Percentiles rank a stretch among this genome's conserved stretches.
These are phyloP conservation scores for Penicillium sp. DNA, from an alignment of 2,329 filamentous ascomycete genomes.

Conservation along the genomic window DNA sequence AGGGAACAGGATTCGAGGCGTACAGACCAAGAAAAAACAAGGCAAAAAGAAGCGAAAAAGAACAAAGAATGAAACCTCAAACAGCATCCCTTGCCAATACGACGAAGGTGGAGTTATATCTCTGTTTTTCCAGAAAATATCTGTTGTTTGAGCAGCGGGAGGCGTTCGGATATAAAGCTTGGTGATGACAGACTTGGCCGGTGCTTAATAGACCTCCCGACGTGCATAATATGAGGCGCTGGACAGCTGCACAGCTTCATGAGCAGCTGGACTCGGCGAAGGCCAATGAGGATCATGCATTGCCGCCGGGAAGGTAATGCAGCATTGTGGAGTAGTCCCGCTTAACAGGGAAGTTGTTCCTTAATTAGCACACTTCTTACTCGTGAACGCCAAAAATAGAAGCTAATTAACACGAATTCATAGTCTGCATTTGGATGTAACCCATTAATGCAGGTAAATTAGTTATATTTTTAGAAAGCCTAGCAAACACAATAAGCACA, in stretches of 20 bases:
- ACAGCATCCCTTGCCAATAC: background rate
- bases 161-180: constrained; percentile 28
- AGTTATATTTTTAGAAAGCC: background rate
- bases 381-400: constrained; percentile 17
- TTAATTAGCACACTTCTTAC: constrained; percentile 18
- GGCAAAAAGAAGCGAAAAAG: constrained; percentile 1
- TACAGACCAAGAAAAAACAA: constrained; percentile 1
- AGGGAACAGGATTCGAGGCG: background rate
- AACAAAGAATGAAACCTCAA: background rate
- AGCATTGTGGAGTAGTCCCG: constrained; percentile 3
- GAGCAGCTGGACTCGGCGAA: background rate
- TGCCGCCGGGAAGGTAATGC: constrained; percentile 18
- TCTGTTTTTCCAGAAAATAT: background rate
- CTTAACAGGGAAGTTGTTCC: constrained; percentile 11
- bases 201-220: constrained; percentile 1
- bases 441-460: background rate
- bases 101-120: background rate
- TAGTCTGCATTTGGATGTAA: background rate
- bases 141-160: constrained; percentile 9
- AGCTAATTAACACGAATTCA: constrained; percentile 13
- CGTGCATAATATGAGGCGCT: constrained; percentile 11
- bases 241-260: constrained; percentile 5
- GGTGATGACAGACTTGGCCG: constrained; percentile 8
- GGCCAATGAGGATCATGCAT: constrained; percentile 14
- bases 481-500: background rate